Evolutionary conservation across 176 grass and related monocot genomes (phyloP).

Genomic region (Phragmites australis): DNA sequence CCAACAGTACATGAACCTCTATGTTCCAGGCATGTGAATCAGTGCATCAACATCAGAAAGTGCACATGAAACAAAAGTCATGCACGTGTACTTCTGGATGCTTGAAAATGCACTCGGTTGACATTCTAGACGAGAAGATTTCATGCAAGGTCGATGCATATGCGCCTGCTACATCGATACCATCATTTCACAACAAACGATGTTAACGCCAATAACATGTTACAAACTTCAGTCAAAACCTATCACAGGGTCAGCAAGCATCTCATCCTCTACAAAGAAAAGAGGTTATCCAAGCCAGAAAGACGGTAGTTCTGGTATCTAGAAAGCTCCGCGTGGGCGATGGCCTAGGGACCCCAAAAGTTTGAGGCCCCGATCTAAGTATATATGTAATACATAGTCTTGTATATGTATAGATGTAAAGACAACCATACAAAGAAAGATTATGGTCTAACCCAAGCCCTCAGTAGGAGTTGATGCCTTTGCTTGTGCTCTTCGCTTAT

Average conservation of each 20-base stretch:
- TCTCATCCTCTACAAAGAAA: background rate
- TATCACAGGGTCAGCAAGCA: background rate
- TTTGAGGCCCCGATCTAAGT: no score
- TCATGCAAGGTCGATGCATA: background rate
- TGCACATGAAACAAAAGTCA: conserved; percentile 25
- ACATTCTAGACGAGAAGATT: conserved; percentile 29
- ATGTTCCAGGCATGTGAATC: conserved; percentile 21
- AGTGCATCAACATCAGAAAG: background rate
- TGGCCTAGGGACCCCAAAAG: no score
- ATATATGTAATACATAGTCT: no score
- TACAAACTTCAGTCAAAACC: background rate
- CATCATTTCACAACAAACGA: background rate
- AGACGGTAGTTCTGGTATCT: background rate
- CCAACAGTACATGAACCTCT: no score
- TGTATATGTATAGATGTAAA: no score
- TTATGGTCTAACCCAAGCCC: no score
- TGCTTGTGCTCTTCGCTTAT: no score
- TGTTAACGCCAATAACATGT: background rate
- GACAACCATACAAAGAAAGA: no score
- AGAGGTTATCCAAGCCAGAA: background rate
- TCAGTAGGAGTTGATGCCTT: no score
- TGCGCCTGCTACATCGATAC: conserved; percentile 1
- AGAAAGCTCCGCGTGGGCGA: background rate
- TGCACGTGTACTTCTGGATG: conserved; percentile 36
- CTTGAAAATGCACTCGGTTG: conserved; percentile 10